Conservation (phyloP, 768 basidiomycete species). For the Termitomyces sp. region DNA sequence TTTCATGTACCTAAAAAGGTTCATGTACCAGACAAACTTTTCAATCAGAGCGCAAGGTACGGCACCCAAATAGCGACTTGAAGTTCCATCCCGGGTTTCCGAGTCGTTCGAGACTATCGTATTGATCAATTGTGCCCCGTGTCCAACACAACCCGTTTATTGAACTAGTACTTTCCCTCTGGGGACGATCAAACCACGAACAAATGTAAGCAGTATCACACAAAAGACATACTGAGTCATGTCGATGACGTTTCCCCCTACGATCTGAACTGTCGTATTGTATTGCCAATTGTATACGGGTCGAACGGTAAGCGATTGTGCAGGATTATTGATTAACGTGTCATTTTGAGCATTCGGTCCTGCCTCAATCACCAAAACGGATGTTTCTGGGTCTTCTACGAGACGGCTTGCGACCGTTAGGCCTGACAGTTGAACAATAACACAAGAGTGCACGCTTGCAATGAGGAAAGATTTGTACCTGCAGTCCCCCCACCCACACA, state of each 20-base stretch:
- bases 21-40: neutral
- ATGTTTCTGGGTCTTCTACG: neutral
- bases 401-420: slow-evolving; percentile 12
- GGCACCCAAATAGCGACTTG: slow-evolving; percentile 5
- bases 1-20: slow-evolving; percentile 6
- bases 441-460: no score
- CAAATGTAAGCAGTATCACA: neutral
- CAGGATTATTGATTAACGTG: slow-evolving; percentile 8
- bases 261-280: slow-evolving; percentile 4
- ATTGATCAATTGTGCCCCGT: slow-evolving; percentile 12
- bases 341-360: slow-evolving; percentile 12
- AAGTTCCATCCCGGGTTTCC: slow-evolving; percentile 18
- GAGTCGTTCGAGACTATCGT: slow-evolving; percentile 12
- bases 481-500: slow-evolving; percentile 12
- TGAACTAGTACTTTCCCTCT: slow-evolving; percentile 15
- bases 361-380: slow-evolving; percentile 10
- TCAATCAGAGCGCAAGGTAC: neutral
- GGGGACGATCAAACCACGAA: slow-evolving; percentile 10
- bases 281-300: slow-evolving; percentile 6
- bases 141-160: slow-evolving; percentile 16
- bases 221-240: slow-evolving; percentile 4
- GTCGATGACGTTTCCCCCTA: neutral
- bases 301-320: neutral
- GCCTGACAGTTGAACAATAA: neutral
- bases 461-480: neutral